These are phyloP conservation scores for Sporothrix variecibatus DNA, from an alignment of 2,329 filamentous ascomycete species.

Conservation along the genomic window DNA sequence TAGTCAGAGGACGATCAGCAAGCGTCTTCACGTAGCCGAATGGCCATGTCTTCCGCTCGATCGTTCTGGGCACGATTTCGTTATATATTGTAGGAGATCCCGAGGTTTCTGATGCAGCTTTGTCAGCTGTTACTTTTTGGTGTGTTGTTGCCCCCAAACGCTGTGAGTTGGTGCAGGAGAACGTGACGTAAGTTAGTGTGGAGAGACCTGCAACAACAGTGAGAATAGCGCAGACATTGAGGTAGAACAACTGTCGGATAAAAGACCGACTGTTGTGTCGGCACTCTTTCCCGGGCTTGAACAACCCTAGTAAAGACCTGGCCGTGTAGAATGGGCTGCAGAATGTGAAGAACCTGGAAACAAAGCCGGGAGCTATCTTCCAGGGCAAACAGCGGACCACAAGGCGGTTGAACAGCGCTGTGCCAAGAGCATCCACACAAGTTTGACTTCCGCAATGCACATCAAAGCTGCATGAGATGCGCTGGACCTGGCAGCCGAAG, in stretches of 20 bases:
- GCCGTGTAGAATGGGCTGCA: background rate
- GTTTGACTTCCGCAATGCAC: background rate
- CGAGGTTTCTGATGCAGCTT: background rate
- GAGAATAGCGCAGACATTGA: background rate
- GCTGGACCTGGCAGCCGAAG: background rate
- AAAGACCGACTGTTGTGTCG: background rate
- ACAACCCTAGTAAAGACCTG: background rate
- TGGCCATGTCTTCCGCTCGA: background rate
- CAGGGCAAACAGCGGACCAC: background rate
- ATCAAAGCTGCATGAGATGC: background rate
- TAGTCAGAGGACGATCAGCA: background rate
- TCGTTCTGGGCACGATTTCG: background rate
- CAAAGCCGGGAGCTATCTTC: background rate
- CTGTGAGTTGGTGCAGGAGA: background rate
- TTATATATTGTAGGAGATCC: slow-evolving; percentile 2
- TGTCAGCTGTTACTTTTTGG: background rate
- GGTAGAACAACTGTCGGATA: background rate
- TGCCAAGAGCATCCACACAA: background rate
- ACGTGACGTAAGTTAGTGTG: background rate
- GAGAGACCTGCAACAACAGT: background rate
- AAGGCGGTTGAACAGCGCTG: background rate
- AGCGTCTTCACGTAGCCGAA: background rate
- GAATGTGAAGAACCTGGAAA: background rate
- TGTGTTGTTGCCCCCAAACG: background rate
- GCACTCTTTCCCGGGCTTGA: background rate